Conservation (phyloP, 164 flowering plant species). For the Magnolia changhungtana region DNA sequence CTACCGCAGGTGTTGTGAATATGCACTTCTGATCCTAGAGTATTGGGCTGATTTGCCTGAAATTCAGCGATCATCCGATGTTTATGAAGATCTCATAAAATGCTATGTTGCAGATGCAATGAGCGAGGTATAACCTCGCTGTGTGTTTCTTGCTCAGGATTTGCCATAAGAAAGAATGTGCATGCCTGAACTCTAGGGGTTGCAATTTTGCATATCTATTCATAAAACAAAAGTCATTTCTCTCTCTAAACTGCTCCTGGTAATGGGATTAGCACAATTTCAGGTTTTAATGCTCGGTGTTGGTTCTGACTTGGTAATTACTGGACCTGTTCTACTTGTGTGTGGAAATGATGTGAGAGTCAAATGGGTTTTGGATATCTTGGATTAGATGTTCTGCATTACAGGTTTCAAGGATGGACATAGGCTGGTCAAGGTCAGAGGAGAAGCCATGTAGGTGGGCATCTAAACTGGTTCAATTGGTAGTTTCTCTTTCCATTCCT, state of each 20-base stretch:
- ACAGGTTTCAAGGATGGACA: slow-evolving; percentile 85
- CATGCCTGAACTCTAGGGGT: background rate
- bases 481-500: background rate
- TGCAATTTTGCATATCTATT: background rate
- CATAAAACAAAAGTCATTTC: background rate
- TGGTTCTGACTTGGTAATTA: background rate
- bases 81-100: slow-evolving; percentile 88
- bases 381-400: too few relatives aligned
- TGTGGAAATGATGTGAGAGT: too few relatives aligned
- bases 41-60: slow-evolving; percentile 99
- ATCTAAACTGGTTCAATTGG: background rate
- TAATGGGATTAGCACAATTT: background rate
- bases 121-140: slow-evolving; percentile 73
- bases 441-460: slow-evolving; percentile 98
- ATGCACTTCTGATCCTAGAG: slow-evolving; percentile 82
- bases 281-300: background rate
- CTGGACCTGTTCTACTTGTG: background rate
- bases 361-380: too few relatives aligned
- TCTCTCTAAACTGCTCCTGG: background rate
- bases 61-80: slow-evolving; percentile 90
- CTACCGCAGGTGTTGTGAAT: slow-evolving; percentile 85
- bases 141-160: background rate
- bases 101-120: slow-evolving; percentile 96
- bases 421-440: slow-evolving; percentile 91
- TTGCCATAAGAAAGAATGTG: background rate